Evolutionary conservation across 2,329 filamentous ascomycete species (phyloP).

Genomic region (Thielaviopsis populi): DNA sequence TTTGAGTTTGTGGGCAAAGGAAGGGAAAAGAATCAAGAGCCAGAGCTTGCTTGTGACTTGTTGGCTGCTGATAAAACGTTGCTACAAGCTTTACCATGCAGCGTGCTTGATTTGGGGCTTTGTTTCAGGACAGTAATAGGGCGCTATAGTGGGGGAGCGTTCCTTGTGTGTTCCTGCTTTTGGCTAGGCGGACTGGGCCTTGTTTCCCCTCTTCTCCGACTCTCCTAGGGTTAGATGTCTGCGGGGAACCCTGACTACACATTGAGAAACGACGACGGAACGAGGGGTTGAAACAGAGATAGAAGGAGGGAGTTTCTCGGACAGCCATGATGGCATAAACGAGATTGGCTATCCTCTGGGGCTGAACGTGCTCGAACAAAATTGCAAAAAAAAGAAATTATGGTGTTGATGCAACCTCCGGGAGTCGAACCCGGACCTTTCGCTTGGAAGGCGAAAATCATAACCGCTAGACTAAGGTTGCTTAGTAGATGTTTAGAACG

Average conservation of each 20-base stretch:
- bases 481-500: not conserved
- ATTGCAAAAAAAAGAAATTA: not conserved
- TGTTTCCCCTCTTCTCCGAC: not conserved
- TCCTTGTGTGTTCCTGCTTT: not conserved
- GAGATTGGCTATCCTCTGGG: no score
- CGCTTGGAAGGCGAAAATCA: not conserved
- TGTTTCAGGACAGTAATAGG: not conserved
- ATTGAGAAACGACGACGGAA: not conserved
- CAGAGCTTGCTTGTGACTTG: not conserved
- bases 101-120: not conserved
- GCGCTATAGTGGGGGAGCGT: not conserved
- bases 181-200: no score
- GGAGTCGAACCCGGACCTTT: conserved; percentile 8
- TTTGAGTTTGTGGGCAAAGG: no score
- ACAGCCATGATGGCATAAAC: no score
- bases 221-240: not conserved
- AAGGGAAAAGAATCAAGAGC: not conserved
- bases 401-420: not conserved
- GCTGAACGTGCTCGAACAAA: no score
- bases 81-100: no score
- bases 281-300: no score
- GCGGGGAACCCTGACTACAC: not conserved
- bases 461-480: conserved; percentile 9
- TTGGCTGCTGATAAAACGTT: not conserved
- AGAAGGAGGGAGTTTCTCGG: no score